Percentiles rank a stretch among this genome's conserved stretches.
phyloP scores from a whole-genome alignment of 2,329 filamentous ascomycete genomes.

The Xylaria hypoxylon region DNA sequence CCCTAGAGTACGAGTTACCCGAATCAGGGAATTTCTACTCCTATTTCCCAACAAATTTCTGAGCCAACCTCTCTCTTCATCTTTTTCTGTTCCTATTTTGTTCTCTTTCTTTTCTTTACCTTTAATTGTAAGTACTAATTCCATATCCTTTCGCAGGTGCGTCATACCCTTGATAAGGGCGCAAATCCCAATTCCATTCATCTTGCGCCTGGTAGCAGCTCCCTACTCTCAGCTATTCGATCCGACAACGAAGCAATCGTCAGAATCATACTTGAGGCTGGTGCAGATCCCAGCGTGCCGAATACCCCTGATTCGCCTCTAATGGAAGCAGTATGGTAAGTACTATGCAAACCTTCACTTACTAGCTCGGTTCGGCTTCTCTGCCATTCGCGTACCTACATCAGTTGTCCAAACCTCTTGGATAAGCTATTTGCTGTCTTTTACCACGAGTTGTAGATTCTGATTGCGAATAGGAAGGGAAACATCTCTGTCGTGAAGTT shows the following conservation, averaged over 20 bases:
- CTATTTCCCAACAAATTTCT: no score
- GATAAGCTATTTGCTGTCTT: neutral
- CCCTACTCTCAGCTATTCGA: neutral
- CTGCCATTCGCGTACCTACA: no score
- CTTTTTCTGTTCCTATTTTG: no score
- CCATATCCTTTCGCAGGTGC: neutral
- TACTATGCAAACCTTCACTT: neutral
- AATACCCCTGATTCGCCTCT: conserved; percentile 15
- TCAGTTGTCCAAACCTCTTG: neutral
- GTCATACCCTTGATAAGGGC: conserved; percentile 3
- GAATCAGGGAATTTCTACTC: no score
- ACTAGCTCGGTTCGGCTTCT: neutral
- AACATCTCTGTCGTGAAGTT: neutral
- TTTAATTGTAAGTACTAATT: no score
- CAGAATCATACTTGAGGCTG: conserved; percentile 32
- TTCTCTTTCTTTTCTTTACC: no score
- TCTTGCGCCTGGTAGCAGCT: rapidly evolving
- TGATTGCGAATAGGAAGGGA: conserved; percentile 7
- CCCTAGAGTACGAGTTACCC: no score
- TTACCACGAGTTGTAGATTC: neutral
- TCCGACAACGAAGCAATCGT: conserved; percentile 10
- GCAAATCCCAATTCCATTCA: neutral
- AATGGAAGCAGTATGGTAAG: conserved; percentile 3
- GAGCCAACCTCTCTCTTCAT: no score
- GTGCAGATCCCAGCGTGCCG: conserved; percentile 27